Evolutionary conservation across 2,329 filamentous ascomycete species (phyloP).

Genomic region (Xylariaceae sp.): DNA sequence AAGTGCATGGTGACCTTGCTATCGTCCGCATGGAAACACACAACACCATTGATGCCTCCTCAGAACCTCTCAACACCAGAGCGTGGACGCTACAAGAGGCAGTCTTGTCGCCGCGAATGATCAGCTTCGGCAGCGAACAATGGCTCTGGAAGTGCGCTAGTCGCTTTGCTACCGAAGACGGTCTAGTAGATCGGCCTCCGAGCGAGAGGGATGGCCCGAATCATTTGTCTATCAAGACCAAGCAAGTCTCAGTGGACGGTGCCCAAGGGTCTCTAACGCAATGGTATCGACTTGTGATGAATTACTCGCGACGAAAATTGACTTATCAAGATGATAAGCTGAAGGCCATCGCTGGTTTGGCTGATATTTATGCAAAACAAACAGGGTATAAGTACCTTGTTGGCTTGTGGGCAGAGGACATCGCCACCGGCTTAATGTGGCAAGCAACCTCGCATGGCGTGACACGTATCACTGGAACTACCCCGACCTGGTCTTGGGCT

Average conservation of each 20-base stretch:
- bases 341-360: neutral
- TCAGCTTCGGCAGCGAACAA: neutral
- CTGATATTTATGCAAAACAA: neutral
- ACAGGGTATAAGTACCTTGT: neutral
- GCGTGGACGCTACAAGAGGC: neutral
- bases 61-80: neutral
- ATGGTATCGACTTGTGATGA: neutral
- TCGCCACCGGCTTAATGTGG: neutral
- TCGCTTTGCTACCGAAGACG: neutral
- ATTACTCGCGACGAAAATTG: neutral
- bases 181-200: neutral
- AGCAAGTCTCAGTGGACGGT: neutral
- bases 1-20: neutral
- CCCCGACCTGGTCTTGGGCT: neutral
- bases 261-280: neutral
- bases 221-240: neutral
- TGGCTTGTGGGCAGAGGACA: neutral
- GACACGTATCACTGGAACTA: neutral
- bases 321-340: neutral
- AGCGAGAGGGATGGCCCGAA: neutral
- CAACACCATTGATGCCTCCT: neutral
- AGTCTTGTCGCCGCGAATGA: neutral
- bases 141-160: neutral
- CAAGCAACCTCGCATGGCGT: neutral
- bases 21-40: neutral